Evolutionary conservation across 495 filamentous ascomycete genomes (phyloP).

Genomic region (Sporormia fimetaria): DNA sequence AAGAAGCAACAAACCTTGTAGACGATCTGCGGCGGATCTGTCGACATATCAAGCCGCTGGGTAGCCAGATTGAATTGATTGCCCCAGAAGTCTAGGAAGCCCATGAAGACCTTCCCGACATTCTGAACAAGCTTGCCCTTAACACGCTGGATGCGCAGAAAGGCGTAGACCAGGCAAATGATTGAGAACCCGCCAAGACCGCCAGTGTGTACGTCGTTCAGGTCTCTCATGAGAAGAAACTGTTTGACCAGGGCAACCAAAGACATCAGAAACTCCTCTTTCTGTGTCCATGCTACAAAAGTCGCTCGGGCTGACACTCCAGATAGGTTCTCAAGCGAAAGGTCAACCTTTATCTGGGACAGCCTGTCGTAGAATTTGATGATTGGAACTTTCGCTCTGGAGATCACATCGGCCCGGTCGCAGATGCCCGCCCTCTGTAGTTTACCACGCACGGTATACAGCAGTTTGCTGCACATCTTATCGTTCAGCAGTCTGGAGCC

Average conservation of each 20-base stretch:
- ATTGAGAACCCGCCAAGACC: conserved; percentile 92
- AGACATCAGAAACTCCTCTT: conserved; percentile 72
- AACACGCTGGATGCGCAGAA: conserved; percentile 54
- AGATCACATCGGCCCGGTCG: conserved; percentile 56
- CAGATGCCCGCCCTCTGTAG: too few relatives aligned
- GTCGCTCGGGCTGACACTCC: conserved; percentile 68
- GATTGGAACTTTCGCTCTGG: conserved; percentile 76
- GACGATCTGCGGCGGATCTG: conserved; percentile 56
- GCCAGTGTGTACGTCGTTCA: conserved; percentile 82
- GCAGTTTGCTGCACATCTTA: not conserved
- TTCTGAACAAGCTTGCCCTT: conserved; percentile 50
- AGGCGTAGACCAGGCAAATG: conserved; percentile 80
- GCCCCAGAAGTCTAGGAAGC: conserved; percentile 83
- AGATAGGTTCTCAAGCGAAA: conserved; percentile 86
- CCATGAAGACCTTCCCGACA: conserved; percentile 65
- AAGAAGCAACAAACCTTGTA: conserved; percentile 55
- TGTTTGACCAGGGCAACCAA: conserved; percentile 85
- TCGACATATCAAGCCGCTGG: conserved; percentile 63
- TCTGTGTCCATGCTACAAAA: conserved; percentile 62
- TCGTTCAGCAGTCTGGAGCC: conserved; percentile 18
- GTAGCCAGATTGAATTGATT: conserved; percentile 55
- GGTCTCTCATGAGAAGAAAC: conserved; percentile 70
- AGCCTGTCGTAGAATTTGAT: conserved; percentile 70
- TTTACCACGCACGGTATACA: too few relatives aligned
- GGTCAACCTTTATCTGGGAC: conserved; percentile 69